phyloP scores from a whole-genome alignment of 2,329 filamentous ascomycete species.

The Penicillium sp. region DNA sequence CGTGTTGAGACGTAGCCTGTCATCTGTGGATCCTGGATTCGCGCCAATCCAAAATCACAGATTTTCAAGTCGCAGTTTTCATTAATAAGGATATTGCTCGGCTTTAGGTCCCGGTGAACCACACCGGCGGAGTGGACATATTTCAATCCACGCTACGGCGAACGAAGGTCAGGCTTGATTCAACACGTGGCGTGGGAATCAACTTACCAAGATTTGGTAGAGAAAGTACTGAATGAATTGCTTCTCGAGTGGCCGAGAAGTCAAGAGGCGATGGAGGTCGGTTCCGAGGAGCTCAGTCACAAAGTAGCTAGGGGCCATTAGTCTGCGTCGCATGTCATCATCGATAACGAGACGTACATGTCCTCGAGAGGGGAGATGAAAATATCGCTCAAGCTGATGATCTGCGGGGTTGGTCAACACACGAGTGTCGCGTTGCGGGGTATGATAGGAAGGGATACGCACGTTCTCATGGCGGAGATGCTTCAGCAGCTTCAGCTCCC shows the following conservation, averaged over 20 bases:
- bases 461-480: slow-evolving; percentile 97
- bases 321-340: slow-evolving; percentile 5
- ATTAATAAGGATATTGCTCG: slow-evolving; percentile 98
- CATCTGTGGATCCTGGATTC: slow-evolving; percentile 99
- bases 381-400: slow-evolving; percentile 98
- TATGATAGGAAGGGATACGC: slow-evolving; percentile 26
- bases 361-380: slow-evolving; percentile 99
- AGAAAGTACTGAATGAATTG: slow-evolving; percentile 99
- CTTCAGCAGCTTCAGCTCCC: slow-evolving; percentile 94
- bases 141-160: slow-evolving; percentile 78
- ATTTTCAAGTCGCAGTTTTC: slow-evolving; percentile 99
- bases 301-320: slow-evolving; percentile 65
- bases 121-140: slow-evolving; percentile 98
- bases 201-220: slow-evolving; percentile 90
- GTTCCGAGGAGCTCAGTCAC: slow-evolving; percentile 96
- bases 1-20: slow-evolving; percentile 97
- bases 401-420: slow-evolving; percentile 47
- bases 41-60: slow-evolving; percentile 94
- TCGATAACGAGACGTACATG: slow-evolving; percentile 59
- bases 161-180: slow-evolving; percentile 18
- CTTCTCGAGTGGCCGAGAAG: slow-evolving; percentile 92
- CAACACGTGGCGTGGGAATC: neutral
- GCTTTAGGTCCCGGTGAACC: slow-evolving; percentile 94
- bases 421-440: neutral
- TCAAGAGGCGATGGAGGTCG: slow-evolving; percentile 90